phyloP scores from a whole-genome alignment of 2,329 filamentous ascomycete species.

The Aspergillus transmontanensis region DNA sequence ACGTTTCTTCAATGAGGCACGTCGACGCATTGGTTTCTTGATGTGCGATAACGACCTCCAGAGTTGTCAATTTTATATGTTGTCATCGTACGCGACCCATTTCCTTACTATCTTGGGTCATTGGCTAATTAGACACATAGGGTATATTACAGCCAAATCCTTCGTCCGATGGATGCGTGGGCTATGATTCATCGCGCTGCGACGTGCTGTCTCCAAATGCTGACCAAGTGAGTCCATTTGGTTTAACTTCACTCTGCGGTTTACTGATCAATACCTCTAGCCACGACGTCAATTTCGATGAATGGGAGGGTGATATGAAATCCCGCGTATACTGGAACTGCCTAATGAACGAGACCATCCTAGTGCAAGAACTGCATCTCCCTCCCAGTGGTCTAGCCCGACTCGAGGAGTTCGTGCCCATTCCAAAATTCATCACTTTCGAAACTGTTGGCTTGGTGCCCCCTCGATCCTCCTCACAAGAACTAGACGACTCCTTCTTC shows the following conservation, averaged over 20 bases:
- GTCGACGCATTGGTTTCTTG: conserved; percentile 55
- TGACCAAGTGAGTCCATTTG: conserved; percentile 44
- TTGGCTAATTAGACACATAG: conserved; percentile 24
- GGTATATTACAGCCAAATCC: conserved; percentile 54
- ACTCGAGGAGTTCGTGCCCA: conserved; percentile 55
- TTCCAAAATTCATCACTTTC: conserved; percentile 56
- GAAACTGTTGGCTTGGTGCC: conserved; percentile 38
- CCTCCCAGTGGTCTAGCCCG: conserved; percentile 54
- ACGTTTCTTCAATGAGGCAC: conserved; percentile 58
- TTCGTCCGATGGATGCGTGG: conserved; percentile 58
- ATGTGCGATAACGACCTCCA: conserved; percentile 55
- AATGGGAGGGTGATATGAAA: conserved; percentile 60
- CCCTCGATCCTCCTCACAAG: conserved; percentile 33
- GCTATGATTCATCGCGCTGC: conserved; percentile 56
- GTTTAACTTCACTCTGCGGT: neutral
- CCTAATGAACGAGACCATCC: conserved; percentile 58
- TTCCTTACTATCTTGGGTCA: neutral
- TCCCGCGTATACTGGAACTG: conserved; percentile 59
- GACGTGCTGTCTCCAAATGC: conserved; percentile 51
- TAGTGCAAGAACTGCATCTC: conserved; percentile 57
- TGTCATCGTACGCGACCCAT: conserved; percentile 45
- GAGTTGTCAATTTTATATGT: conserved; percentile 56
- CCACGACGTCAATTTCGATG: conserved; percentile 47
- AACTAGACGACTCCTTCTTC: conserved; percentile 57
- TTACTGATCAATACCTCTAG: conserved; percentile 21